Evolutionary conservation across 192 early-diverging fungal genomes (phyloP).

Genomic region (Coemansia sp.): DNA sequence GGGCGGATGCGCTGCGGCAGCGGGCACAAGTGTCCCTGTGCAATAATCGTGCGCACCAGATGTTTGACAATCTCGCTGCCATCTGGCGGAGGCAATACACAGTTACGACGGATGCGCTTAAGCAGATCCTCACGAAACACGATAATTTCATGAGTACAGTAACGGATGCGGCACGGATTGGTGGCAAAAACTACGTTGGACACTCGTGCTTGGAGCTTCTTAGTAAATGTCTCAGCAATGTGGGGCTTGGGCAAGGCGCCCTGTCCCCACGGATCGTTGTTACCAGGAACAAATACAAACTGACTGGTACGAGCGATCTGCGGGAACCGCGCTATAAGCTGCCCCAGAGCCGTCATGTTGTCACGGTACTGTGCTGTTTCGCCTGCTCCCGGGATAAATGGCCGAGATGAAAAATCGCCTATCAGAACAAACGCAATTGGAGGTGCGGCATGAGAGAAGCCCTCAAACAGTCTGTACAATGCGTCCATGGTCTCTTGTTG

Average conservation of each 20-base stretch:
- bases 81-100: conserved; percentile 62
- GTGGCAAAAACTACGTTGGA: conserved; percentile 66
- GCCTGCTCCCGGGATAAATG: conserved; percentile 64
- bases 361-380: conserved; percentile 62
- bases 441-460: conserved; percentile 61
- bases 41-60: conserved; percentile 76
- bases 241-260: conserved; percentile 70
- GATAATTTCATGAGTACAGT: conserved; percentile 88
- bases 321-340: conserved; percentile 39
- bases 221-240: conserved; percentile 71
- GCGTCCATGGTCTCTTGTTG: conserved; percentile 73
- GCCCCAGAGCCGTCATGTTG: conserved; percentile 39
- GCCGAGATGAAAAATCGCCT: conserved; percentile 80
- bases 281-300: conserved; percentile 90
- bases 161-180: conserved; percentile 88
- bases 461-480: conserved; percentile 68
- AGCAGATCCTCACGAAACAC: conserved; percentile 85
- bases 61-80: conserved; percentile 45
- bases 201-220: conserved; percentile 58
- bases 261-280: conserved; percentile 75
- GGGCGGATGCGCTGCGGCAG: conserved; percentile 74
- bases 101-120: conserved; percentile 71
- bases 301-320: conserved; percentile 48
- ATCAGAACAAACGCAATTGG: conserved; percentile 85
- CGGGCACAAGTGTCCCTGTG: conserved; percentile 83